Evolutionary conservation across 768 basidiomycete species (phyloP), one percentile per base, ranked within the genome.

Genomic region (Boletus patriciae): DNA sequence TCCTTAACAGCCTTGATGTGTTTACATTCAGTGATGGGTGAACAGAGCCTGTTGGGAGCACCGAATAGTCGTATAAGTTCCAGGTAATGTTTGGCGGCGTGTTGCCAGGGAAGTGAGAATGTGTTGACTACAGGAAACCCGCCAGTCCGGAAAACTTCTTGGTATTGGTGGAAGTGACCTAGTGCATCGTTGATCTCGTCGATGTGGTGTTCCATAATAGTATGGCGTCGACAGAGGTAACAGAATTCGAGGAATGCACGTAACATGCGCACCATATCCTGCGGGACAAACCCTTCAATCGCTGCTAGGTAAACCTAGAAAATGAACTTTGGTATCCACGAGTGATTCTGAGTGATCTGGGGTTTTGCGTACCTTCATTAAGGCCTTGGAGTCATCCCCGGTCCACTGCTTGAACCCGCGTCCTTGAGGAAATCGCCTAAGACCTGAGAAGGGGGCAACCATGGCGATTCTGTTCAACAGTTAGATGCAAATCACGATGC

Each of bases 301-400:
- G 43, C 43, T 13, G 43, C 43, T 13, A 44, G 4, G 9, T 44
- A 44, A 16, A 44, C 43, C 43, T 44, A 23, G 38, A 18, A 40
- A 40, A 19, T n/a, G 18, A 40, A 19, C 18, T 6, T 40, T 34
- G 15, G 38, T 12, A 42, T 42, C 11, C 41, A 42, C 11, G 41
- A 42, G 38, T n/a, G 15, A 25, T 19, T 23, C 11, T 11, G 23
- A 25, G 25, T 25, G 41, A 23, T 25, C 34, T 3, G 15, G 34
- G 34, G 34, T 34, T 34, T 42, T 19, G 15, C 23, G 1, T 23
- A 57, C 46, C 50, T 57, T 57, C 51, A 58, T 57, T 3, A 57
- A 15, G 3, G 46, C 56, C 37, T 57, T 57, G 1, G 55, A 56
- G 9, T 56, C 37, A 11, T 56, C 29, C 0, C 49, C 49, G 0